Base-by-base conservation (phyloP, 306 rosid species). In the Casuarina cunninghamiana region DNA sequence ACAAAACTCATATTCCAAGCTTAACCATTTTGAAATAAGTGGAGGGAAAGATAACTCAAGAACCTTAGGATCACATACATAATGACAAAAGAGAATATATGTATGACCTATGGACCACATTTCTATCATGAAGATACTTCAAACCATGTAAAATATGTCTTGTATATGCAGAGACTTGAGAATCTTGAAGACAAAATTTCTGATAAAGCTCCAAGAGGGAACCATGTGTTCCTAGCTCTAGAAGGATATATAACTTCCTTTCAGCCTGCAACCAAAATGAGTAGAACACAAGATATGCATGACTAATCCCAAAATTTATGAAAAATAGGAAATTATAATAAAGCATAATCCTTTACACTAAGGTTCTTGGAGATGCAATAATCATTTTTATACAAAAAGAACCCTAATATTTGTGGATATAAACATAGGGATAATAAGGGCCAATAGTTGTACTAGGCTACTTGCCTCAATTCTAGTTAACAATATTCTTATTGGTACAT, bases 111-210 rank as follows among this genome's bases (percentile, higher is more conserved):
- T 95, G 99, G 86, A 95, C 83, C 82, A 93, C 97, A 72, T 79
- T 80, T 83, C 78, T 88, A 71, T 95, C 97, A 70, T 93, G 99
- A 81, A 95, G 97, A 84, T 95, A 93, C 90, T 91, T 95, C 87
- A 95, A 87, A 84, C 99, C 99, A 53, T 61, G 86, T 75, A 93
- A 85, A 78, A 95, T 93, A 80, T 95, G 99, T 85, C 96, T 91
- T 69, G 97, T 91, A 76, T 95, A 95, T 48, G 89, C 89, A 69
- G 97, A 90, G 72, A 93, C 97, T 73, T 88, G 97, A 13, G 99
- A 87, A 62, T 95, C 98, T 77, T 80, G 77, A 65, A 95, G 97
- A 75, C 77, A 76, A 75, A 83, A 89, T 39, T 70, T 88, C 68
- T 75, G 89, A 79, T 88, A 93, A 74, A 95, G 91, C 48, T 65